These are phyloP conservation scores for Lithospermum erythrorhizon DNA, from an alignment of 257 asterid species.

Conservation along the genomic window DNA sequence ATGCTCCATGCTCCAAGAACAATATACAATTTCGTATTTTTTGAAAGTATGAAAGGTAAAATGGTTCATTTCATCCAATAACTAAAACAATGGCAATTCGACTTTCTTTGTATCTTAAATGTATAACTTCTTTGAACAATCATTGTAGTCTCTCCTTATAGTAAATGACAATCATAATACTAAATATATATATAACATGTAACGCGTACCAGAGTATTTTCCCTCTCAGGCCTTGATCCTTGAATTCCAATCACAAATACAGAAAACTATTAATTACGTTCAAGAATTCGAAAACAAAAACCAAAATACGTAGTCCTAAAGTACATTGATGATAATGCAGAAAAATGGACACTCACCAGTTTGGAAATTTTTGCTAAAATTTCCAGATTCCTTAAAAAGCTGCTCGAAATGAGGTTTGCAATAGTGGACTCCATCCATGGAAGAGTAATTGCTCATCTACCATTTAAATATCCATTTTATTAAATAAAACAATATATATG, in stretches of 20 bases:
- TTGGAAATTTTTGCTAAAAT: constrained; percentile 43
- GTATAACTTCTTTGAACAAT: neutral
- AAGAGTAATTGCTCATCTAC: constrained; percentile 49
- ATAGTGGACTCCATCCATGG: constrained; percentile 49
- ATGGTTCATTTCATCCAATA: no score
- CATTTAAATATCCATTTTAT: neutral
- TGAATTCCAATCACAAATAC: neutral
- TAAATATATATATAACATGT: neutral
- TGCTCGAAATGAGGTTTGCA: constrained; percentile 54
- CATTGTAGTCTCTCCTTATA: neutral
- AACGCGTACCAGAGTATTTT: constrained; percentile 22
- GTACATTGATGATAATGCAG: neutral
- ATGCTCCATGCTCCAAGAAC: neutral
- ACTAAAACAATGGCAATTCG: neutral
- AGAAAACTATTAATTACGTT: neutral
- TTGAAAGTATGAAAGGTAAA: no score
- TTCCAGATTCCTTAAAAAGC: constrained; percentile 45
- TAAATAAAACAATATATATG: neutral
- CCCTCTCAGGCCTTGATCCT: constrained; percentile 23
- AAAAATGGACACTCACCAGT: constrained; percentile 15
- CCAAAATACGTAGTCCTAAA: no score
- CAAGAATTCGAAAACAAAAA: neutral
- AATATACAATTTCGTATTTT: neutral
- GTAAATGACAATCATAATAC: neutral
- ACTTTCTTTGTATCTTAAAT: no score